Conservation (phyloP, 2,329 filamentous ascomycete species). For the Didymella pinodella region DNA sequence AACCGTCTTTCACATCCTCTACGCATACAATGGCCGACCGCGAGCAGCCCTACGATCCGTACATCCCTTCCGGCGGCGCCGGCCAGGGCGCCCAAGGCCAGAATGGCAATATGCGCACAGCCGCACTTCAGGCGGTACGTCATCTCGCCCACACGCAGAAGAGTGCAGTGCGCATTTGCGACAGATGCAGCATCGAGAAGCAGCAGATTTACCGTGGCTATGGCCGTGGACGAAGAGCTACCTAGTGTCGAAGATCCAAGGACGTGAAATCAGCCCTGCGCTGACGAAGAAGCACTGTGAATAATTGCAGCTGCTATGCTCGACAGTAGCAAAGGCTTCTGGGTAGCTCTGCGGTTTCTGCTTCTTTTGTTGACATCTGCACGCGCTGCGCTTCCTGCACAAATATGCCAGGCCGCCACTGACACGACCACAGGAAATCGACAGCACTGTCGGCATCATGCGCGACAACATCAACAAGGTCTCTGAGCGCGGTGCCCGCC, state of each 20-base stretch:
- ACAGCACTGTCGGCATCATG: slow-evolving; percentile 95
- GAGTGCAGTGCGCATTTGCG: slow-evolving; percentile 8
- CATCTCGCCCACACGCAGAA: slow-evolving; percentile 1
- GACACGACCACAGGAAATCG: slow-evolving; percentile 79
- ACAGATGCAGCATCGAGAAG: slow-evolving; percentile 5
- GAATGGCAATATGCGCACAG: slow-evolving; percentile 69
- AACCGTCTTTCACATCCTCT: slow-evolving; percentile 15
- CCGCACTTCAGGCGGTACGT: slow-evolving; percentile 81
- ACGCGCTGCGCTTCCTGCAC: not conserved
- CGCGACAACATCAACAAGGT: slow-evolving; percentile 97
- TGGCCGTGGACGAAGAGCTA: slow-evolving; percentile 6
- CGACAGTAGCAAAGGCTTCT: not conserved
- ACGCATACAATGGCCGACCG: slow-evolving; percentile 61
- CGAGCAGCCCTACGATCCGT: slow-evolving; percentile 82
- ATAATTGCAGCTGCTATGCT: not conserved
- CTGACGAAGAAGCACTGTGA: slow-evolving; percentile 5
- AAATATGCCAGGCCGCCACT: slow-evolving; percentile 6
- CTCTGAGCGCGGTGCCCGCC: slow-evolving; percentile 86
- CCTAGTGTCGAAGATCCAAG: slow-evolving; percentile 15
- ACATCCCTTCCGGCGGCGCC: slow-evolving; percentile 76
- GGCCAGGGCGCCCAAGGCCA: slow-evolving; percentile 54
- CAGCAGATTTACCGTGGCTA: slow-evolving; percentile 6
- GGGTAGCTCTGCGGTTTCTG: not conserved
- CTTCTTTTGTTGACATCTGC: not conserved
- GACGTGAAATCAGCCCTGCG: slow-evolving; percentile 26